These are phyloP conservation scores for Sporodiniella umbellata DNA, from an alignment of 371 early-diverging fungal species.

Conservation along the genomic window DNA sequence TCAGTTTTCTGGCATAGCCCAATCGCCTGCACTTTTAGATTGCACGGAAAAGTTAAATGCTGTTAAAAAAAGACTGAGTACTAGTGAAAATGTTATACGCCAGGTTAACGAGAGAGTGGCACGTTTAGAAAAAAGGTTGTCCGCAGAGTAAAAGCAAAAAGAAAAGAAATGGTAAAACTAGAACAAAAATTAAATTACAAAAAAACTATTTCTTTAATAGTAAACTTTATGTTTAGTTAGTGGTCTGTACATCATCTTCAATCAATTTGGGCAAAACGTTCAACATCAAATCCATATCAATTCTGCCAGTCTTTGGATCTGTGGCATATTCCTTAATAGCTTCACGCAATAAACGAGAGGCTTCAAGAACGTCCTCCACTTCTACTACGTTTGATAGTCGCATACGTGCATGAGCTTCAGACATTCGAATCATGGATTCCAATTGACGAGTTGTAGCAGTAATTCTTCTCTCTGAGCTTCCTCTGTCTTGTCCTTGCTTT, in stretches of 20 bases:
- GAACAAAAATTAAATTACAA: too few species aligned
- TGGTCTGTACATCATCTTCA: background rate
- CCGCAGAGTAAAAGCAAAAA: slow-evolving; percentile 4
- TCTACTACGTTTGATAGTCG: slow-evolving; percentile 74
- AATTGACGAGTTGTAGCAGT: slow-evolving; percentile 99
- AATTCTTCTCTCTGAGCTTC: slow-evolving; percentile 69
- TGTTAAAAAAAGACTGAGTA: slow-evolving; percentile 45
- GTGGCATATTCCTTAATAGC: slow-evolving; percentile 96
- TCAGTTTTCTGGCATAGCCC: slow-evolving; percentile 47
- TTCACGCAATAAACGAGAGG: slow-evolving; percentile 83
- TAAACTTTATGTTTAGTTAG: too few species aligned
- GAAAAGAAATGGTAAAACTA: too few species aligned
- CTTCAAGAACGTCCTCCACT: slow-evolving; percentile 80
- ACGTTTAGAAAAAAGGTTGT: slow-evolving; percentile 29
- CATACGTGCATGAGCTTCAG: slow-evolving; percentile 99
- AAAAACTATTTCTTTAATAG: too few species aligned
- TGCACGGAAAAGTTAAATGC: slow-evolving; percentile 46
- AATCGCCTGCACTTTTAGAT: slow-evolving; percentile 52
- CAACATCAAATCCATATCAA: slow-evolving; percentile 96
- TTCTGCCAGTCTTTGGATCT: slow-evolving; percentile 97
- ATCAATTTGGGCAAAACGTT: slow-evolving; percentile 1
- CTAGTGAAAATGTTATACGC: slow-evolving; percentile 42
- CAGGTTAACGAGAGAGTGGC: slow-evolving; percentile 49
- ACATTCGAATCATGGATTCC: slow-evolving; percentile 98
- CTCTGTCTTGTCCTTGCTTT: slow-evolving; percentile 67